Conservation (phyloP, 306 rosid genomes). For the Casuarina cunninghamiana region DNA sequence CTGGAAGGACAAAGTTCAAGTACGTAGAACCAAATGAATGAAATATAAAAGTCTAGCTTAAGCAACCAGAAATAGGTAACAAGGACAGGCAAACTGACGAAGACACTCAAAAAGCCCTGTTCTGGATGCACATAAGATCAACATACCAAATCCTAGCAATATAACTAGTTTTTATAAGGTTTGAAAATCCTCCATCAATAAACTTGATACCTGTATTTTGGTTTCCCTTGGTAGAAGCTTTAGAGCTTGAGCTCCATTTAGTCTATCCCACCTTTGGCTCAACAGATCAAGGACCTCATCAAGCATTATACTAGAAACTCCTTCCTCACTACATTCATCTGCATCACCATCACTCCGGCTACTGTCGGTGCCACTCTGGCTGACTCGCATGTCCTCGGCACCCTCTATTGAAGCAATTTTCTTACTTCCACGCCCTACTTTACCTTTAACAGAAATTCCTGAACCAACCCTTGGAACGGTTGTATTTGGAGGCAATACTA, state of each 20-base stretch:
- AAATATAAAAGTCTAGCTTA: constrained; percentile 7
- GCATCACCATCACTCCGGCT: constrained; percentile 83
- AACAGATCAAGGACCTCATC: constrained; percentile 88
- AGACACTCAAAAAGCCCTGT: constrained; percentile 1
- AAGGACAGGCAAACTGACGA: neutral
- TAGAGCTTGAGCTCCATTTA: constrained; percentile 97
- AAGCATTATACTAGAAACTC: constrained; percentile 72
- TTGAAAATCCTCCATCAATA: constrained; percentile 11
- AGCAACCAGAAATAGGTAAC: constrained; percentile 9
- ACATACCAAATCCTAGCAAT: neutral
- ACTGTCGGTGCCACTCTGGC: constrained; percentile 79
- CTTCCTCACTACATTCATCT: constrained; percentile 71
- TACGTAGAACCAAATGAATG: neutral
- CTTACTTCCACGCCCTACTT: constrained; percentile 64
- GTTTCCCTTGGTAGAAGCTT: constrained; percentile 92
- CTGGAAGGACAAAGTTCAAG: constrained; percentile 2
- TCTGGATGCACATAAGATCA: neutral
- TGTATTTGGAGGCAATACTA: constrained; percentile 57
- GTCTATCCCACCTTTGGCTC: constrained; percentile 88
- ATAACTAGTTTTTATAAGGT: neutral
- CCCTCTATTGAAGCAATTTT: constrained; percentile 95
- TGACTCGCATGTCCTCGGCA: constrained; percentile 72
- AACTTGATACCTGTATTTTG: constrained; percentile 72
- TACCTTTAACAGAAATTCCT: constrained; percentile 46
- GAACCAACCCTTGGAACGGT: constrained; percentile 55